Conservation (phyloP, 2,329 filamentous ascomycete species). For the Gnomoniopsis sp. region DNA sequence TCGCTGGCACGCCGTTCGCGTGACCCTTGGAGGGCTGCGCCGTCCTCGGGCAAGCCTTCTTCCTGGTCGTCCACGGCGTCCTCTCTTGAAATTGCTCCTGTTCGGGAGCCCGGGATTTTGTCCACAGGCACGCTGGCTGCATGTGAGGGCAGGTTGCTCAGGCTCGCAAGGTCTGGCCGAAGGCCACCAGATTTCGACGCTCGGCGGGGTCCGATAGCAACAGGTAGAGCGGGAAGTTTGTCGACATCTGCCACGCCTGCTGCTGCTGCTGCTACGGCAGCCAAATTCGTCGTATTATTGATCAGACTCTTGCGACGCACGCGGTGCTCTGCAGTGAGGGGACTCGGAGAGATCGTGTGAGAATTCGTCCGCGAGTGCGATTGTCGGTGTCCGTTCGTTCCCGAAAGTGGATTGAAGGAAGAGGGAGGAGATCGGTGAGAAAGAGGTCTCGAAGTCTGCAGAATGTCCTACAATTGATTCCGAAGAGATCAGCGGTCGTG, state of each 20-base stretch:
- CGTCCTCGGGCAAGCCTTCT: constrained; percentile 54
- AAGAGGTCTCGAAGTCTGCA: constrained; percentile 64
- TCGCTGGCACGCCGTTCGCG: constrained; percentile 71
- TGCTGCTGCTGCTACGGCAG: constrained; percentile 73
- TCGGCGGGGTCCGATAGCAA: constrained; percentile 58
- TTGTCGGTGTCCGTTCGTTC: constrained; percentile 55
- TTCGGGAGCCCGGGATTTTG: constrained; percentile 43
- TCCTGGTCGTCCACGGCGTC: constrained; percentile 69
- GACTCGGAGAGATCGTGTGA: constrained; percentile 73
- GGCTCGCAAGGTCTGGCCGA: constrained; percentile 35
- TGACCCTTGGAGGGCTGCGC: constrained; percentile 44
- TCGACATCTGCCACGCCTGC: constrained; percentile 43
- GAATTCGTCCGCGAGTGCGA: constrained; percentile 73
- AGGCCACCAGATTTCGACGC: constrained; percentile 62
- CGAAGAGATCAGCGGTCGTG: constrained; percentile 36
- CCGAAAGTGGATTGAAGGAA: constrained; percentile 55
- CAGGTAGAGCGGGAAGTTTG: constrained; percentile 52
- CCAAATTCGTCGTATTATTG: constrained; percentile 67
- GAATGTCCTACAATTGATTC: constrained; percentile 52
- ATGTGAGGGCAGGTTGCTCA: constrained; percentile 57
- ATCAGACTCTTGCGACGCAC: constrained; percentile 94
- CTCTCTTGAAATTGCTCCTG: constrained; percentile 49
- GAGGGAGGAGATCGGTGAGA: constrained; percentile 56
- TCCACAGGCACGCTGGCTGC: constrained; percentile 66
- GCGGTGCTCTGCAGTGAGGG: constrained; percentile 77